phyloP scores from a whole-genome alignment of 371 early-diverging fungal species.

The Syncephalastrum racemosum region DNA sequence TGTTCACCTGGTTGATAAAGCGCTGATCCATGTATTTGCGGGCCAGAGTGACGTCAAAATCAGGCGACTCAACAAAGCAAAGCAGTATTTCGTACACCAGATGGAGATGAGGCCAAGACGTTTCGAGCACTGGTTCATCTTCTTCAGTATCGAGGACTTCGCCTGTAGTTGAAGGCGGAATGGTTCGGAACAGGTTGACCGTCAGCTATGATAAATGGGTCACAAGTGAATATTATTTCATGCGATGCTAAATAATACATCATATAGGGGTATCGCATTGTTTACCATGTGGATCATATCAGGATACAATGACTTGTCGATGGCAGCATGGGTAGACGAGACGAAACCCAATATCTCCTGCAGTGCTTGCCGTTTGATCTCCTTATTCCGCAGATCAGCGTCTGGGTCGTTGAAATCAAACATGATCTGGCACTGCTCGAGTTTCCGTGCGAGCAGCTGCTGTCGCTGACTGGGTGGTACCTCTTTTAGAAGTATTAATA shows the following conservation, averaged over 20 bases:
- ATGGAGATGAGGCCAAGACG: conserved; percentile 96
- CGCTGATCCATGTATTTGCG: conserved; percentile 35
- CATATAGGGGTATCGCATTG: background rate
- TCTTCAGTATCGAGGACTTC: conserved; percentile 92
- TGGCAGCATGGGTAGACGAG: conserved; percentile 79
- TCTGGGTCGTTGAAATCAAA: conserved; percentile 94
- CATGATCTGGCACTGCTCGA: conserved; percentile 86
- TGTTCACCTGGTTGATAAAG: conserved; percentile 36
- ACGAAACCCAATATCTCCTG: conserved; percentile 93
- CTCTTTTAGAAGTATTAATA: conserved; percentile 47
- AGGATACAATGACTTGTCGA: conserved; percentile 88
- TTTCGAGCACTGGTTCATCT: conserved; percentile 94
- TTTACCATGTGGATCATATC: conserved; percentile 91
- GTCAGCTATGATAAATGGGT: conserved; percentile 60
- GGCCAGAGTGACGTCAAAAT: conserved; percentile 92
- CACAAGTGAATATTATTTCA: no score
- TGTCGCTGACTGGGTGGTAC: conserved; percentile 73
- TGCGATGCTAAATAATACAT: no score
- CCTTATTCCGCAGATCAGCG: conserved; percentile 88
- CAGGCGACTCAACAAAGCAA: conserved; percentile 92
- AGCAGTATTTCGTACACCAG: conserved; percentile 96
- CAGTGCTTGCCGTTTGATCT: conserved; percentile 90
- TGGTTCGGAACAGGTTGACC: conserved; percentile 89
- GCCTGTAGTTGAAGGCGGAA: conserved; percentile 89
- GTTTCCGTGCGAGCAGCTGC: conserved; percentile 84